Evolutionary conservation across 441 rosid species (phyloP).

Genomic region (Codiaeum variegatum): DNA sequence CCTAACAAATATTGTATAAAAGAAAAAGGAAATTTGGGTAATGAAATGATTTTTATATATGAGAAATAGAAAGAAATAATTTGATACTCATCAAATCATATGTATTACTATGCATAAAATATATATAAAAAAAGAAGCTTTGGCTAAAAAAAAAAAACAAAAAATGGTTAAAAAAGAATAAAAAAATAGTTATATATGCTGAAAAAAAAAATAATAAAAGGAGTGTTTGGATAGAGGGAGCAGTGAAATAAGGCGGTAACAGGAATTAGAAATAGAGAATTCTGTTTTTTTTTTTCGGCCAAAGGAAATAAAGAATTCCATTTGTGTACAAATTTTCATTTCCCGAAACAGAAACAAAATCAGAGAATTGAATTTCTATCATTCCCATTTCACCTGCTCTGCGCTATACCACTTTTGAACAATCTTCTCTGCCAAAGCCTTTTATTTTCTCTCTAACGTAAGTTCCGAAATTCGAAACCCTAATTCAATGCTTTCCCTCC

Average conservation of each 20-base stretch:
- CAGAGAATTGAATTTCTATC: not conserved
- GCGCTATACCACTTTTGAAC: not conserved
- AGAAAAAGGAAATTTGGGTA: no score
- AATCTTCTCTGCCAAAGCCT: not conserved
- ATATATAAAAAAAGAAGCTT: no score
- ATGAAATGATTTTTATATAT: no score
- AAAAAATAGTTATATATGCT: no score
- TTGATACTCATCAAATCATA: no score
- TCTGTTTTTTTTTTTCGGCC: no score
- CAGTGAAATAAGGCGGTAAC: not conserved
- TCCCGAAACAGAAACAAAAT: slow-evolving; percentile 1
- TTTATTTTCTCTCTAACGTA: slow-evolving; percentile 3
- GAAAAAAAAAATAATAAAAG: not conserved
- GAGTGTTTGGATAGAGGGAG: slow-evolving; percentile 4
- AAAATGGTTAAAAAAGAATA: no score
- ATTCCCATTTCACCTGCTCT: not conserved
- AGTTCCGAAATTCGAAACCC: slow-evolving; percentile 14
- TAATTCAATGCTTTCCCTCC: not conserved
- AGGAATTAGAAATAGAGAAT: not conserved
- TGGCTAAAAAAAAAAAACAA: no score
- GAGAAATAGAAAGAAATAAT: no score
- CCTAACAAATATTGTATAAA: no score
- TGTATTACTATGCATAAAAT: no score
- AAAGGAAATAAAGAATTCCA: no score
- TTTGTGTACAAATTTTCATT: not conserved